phyloP scores from a whole-genome alignment of 2,329 filamentous ascomycete species.

The Sordariomycetes sp. region DNA sequence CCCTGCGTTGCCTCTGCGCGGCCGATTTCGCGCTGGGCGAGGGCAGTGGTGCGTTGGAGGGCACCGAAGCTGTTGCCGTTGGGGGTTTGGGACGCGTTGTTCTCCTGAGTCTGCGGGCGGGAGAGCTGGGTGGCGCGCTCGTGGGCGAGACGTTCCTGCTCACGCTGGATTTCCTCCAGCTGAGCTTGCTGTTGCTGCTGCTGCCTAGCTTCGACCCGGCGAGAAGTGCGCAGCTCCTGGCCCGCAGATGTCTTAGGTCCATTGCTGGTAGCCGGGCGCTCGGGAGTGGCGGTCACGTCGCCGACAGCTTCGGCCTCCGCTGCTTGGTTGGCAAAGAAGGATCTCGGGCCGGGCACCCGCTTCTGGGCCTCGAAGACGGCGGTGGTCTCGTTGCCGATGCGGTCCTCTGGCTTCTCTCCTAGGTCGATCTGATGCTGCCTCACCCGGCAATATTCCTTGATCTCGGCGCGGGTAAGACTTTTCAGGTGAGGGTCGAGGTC shows the following conservation, averaged over 20 bases:
- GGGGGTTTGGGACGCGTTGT: background rate
- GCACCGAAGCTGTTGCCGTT: slow-evolving; percentile 5
- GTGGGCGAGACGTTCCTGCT: background rate
- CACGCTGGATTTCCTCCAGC: background rate
- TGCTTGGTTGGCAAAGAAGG: slow-evolving; percentile 9
- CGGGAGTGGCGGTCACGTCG: too few species aligned
- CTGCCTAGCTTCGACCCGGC: slow-evolving; percentile 25
- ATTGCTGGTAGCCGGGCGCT: too few species aligned
- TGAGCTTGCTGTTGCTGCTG: slow-evolving; percentile 2
- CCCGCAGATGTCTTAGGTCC: too few species aligned
- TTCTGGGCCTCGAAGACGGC: slow-evolving; percentile 42
- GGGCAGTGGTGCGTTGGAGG: slow-evolving; percentile 36
- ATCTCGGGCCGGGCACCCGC: slow-evolving; percentile 21
- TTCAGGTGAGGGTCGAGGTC: slow-evolving; percentile 46
- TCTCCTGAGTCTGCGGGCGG: background rate
- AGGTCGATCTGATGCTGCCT: slow-evolving; percentile 49
- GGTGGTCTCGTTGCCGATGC: slow-evolving; percentile 37
- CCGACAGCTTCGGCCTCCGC: too few species aligned
- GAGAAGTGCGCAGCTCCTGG: slow-evolving; percentile 32
- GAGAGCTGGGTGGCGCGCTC: background rate
- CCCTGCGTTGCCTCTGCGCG: slow-evolving; percentile 41
- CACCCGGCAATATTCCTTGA: slow-evolving; percentile 56
- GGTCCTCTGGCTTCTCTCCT: slow-evolving; percentile 39
- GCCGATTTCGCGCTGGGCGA: slow-evolving; percentile 42
- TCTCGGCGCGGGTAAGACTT: slow-evolving; percentile 40